Conservation (phyloP, 441 rosid genomes). For the Theobroma grandiflorum region DNA sequence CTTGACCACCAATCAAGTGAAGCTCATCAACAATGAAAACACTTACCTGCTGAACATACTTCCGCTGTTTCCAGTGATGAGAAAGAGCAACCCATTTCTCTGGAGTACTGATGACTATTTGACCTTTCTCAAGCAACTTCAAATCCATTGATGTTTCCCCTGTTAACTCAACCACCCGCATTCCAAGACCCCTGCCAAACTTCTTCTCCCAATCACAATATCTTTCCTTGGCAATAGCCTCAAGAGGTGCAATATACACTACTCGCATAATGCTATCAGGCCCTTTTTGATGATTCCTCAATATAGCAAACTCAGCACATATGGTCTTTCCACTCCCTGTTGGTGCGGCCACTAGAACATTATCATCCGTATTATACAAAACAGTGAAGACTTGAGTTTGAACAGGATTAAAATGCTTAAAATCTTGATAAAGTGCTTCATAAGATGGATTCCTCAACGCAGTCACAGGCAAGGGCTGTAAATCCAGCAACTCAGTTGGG, state of each 20-base stretch:
- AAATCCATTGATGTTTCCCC: slow-evolving; percentile 87
- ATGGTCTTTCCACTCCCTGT: slow-evolving; percentile 98
- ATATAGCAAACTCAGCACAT: slow-evolving; percentile 91
- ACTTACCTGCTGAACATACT: slow-evolving; percentile 84
- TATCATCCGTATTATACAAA: slow-evolving; percentile 85
- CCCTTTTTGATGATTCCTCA: slow-evolving; percentile 90
- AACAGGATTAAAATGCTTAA: slow-evolving; percentile 93
- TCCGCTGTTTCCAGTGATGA: slow-evolving; percentile 92
- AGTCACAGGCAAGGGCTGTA: slow-evolving; percentile 94
- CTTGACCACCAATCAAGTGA: slow-evolving; percentile 89
- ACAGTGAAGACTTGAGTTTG: slow-evolving; percentile 97
- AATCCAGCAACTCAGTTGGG: slow-evolving; percentile 93
- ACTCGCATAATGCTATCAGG: slow-evolving; percentile 71
- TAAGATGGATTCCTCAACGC: slow-evolving; percentile 89
- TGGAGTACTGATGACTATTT: slow-evolving; percentile 87
- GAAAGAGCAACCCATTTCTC: slow-evolving; percentile 99
- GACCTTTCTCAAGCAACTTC: slow-evolving; percentile 87
- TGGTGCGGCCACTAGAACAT: slow-evolving; percentile 95
- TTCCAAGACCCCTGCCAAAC: slow-evolving; percentile 85
- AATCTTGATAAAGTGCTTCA: slow-evolving; percentile 85
- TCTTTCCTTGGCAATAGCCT: slow-evolving; percentile 88
- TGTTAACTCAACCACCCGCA: slow-evolving; percentile 83
- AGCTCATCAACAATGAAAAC: slow-evolving; percentile 81
- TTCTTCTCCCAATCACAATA: slow-evolving; percentile 84
- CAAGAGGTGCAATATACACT: slow-evolving; percentile 92